phyloP scores from a whole-genome alignment of 768 basidiomycete genomes.

The Naganishia randhawae region DNA sequence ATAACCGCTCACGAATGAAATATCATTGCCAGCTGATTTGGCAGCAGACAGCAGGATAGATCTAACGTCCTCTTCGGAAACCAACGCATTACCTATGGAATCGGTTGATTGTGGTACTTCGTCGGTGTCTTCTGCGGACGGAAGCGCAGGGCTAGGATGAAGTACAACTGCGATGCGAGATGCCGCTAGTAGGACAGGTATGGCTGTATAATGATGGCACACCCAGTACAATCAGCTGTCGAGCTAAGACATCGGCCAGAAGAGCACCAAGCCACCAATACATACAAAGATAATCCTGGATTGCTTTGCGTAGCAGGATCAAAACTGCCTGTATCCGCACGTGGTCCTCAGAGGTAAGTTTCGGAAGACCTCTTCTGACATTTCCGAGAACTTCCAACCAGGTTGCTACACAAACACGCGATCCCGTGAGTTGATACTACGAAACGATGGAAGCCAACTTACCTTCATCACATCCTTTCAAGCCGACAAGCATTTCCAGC shows the following conservation, averaged over 20 bases:
- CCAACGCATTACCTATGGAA: not conserved
- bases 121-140: not conserved
- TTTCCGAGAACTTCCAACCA: conserved; percentile 24
- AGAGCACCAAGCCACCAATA: not conserved
- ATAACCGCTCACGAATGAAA: not conserved
- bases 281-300: conserved; percentile 11
- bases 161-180: conserved; percentile 8
- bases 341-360: not conserved
- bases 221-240: no score
- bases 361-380: not conserved
- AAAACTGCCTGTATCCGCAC: not conserved
- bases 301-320: not conserved
- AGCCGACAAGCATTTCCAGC: conserved; percentile 22
- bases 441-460: not conserved
- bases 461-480: conserved; percentile 13
- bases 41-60: not conserved
- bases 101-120: not conserved
- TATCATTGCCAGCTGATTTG: conserved; percentile 13
- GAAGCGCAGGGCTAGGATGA: not conserved
- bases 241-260: no score
- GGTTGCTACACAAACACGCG: not conserved
- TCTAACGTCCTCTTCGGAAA: conserved; percentile 18
- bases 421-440: not conserved
- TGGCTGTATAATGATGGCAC: no score
- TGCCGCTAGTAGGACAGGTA: conserved; percentile 13